Evolutionary conservation across 805 yeast species (phyloP).

Genomic region (Cyberlindnera xylosilytica): DNA sequence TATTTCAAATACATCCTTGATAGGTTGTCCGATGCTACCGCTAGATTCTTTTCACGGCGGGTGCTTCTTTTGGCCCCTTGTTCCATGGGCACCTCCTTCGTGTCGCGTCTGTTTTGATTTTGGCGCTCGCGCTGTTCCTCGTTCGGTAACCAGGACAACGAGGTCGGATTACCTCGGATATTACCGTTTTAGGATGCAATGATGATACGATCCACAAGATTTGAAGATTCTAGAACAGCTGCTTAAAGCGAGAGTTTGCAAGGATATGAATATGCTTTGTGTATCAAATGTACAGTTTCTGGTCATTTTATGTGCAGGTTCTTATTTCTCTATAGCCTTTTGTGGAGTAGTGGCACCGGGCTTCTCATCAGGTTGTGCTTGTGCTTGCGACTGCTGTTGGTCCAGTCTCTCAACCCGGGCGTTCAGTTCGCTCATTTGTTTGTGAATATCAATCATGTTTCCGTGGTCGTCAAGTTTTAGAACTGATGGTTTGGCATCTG

Average conservation of each 20-base stretch:
- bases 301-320: no score
- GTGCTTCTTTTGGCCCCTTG: neutral
- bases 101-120: constrained; percentile 4
- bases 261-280: no score
- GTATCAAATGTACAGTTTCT: no score
- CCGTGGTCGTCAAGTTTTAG: constrained; percentile 34
- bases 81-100: neutral
- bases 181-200: neutral
- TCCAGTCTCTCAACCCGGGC: constrained; percentile 11
- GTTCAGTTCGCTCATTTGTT: constrained; percentile 9
- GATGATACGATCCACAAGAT: no score
- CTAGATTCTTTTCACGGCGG: no score
- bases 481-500: constrained; percentile 42
- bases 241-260: neutral
- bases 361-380: no score
- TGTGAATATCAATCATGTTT: constrained; percentile 14
- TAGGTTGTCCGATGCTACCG: neutral
- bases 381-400: neutral
- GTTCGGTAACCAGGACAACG: constrained; percentile 1
- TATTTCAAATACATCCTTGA: constrained; percentile 1
- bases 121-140: neutral
- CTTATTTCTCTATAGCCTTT: no score
- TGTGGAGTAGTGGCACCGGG: no score
- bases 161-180: neutral
- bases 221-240: no score